phyloP scores from a whole-genome alignment of 2,329 filamentous ascomycete species.

The Fusarium bactridioides region DNA sequence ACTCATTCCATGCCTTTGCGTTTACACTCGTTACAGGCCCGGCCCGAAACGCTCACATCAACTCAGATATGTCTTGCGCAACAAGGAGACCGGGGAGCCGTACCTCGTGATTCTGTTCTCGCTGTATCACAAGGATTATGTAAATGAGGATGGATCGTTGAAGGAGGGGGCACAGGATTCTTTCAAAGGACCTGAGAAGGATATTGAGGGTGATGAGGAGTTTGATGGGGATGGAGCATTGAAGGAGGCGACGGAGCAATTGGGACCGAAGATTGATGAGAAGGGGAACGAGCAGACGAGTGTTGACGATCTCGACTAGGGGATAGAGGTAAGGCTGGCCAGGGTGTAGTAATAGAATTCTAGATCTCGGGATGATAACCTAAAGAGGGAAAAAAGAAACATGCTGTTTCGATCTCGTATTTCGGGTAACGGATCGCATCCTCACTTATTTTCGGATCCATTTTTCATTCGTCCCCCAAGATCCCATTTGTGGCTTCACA shows the following conservation, averaged over 20 bases:
- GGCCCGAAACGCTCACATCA: conserved; percentile 74
- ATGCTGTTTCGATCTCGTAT: neutral
- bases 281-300: conserved; percentile 40
- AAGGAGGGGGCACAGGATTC: conserved; percentile 52
- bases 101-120: conserved; percentile 86
- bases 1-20: conserved; percentile 25
- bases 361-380: neutral
- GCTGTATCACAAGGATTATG: conserved; percentile 73
- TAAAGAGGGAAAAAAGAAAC: neutral
- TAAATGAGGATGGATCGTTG: conserved; percentile 65
- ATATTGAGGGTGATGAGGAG: conserved; percentile 29
- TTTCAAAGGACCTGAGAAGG: conserved; percentile 10
- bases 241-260: conserved; percentile 50
- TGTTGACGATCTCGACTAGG: conserved; percentile 56
- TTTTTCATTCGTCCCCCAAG: neutral
- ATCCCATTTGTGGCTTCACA: neutral
- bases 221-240: conserved; percentile 48
- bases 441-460: neutral
- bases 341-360: neutral
- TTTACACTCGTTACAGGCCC: conserved; percentile 40
- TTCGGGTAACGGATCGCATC: neutral
- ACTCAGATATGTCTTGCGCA: conserved; percentile 91
- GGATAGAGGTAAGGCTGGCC: neutral
- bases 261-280: conserved; percentile 41
- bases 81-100: conserved; percentile 74